Percentiles rank a stretch among this genome's conserved stretches.
phyloP scores from a whole-genome alignment of 331 rosid genomes.

The Malus hybrid region DNA sequence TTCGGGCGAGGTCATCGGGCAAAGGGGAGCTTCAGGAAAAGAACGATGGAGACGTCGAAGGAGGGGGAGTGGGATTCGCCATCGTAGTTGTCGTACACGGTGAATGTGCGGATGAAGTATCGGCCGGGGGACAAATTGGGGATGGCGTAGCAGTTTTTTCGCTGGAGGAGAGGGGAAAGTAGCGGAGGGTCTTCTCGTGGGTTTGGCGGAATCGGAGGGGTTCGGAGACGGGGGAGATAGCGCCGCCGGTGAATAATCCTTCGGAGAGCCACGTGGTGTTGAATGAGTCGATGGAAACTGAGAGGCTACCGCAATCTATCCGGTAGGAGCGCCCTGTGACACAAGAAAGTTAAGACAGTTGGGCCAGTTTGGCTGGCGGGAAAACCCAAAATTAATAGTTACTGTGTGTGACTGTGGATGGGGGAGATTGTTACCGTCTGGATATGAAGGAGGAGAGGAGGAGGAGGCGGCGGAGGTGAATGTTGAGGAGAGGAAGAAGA shows the following conservation, averaged over 20 bases:
- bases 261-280: conserved; percentile 66
- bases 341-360: neutral
- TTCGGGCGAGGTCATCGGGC: conserved; percentile 42
- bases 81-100: conserved; percentile 90
- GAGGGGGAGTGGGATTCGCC: conserved; percentile 81
- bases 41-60: conserved; percentile 70
- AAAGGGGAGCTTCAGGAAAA: conserved; percentile 91
- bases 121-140: conserved; percentile 48
- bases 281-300: conserved; percentile 55
- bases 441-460: neutral
- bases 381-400: too few relatives aligned
- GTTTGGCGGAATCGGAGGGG: conserved; percentile 58
- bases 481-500: neutral
- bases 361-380: too few relatives aligned
- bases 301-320: conserved; percentile 72
- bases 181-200: conserved; percentile 84
- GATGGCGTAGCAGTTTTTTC: conserved; percentile 79
- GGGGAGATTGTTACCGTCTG: neutral
- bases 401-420: neutral
- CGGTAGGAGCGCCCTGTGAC: conserved; percentile 13
- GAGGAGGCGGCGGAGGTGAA: neutral
- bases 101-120: conserved; percentile 66
- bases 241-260: conserved; percentile 79
- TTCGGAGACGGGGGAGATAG: conserved; percentile 57
- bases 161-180: conserved; percentile 70